Percentiles rank a stretch among this genome's conserved stretches.
Evolutionary conservation across 2,329 filamentous ascomycete genomes (phyloP).

Genomic region (Nemania diffusa): DNA sequence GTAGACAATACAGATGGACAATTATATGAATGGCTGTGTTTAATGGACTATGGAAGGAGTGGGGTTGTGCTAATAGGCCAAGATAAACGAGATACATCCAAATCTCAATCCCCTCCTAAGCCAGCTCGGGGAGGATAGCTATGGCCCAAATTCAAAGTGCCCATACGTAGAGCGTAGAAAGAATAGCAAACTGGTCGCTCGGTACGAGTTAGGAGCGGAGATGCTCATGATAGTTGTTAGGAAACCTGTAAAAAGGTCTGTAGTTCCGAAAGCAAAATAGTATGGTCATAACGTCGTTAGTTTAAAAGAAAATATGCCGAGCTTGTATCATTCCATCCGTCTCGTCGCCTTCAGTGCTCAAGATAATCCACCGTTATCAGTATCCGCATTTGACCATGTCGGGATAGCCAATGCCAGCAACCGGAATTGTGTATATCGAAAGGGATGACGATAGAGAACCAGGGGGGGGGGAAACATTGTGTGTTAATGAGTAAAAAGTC

Average conservation of each 20-base stretch:
- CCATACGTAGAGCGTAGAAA: background rate
- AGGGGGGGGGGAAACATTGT: conserved; percentile 18
- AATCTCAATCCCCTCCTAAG: background rate
- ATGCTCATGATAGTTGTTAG: background rate
- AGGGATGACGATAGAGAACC: background rate
- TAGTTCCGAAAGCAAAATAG: background rate
- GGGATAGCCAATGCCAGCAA: background rate
- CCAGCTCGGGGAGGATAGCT: background rate
- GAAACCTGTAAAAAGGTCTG: background rate
- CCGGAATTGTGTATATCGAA: background rate
- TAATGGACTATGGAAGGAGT: background rate
- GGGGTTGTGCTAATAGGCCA: background rate
- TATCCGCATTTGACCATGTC: background rate
- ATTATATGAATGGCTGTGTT: conserved; percentile 25
- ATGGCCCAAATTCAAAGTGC: background rate
- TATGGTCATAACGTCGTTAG: conserved; percentile 17
- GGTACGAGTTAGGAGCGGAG: background rate
- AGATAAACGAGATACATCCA: background rate
- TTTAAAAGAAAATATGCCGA: background rate
- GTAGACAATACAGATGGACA: conserved; percentile 1
- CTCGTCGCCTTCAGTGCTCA: background rate
- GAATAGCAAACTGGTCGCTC: background rate
- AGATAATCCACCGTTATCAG: background rate
- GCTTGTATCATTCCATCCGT: conserved; percentile 8
- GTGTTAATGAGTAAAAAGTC: conserved; percentile 2